Percentiles rank a stretch among this genome's conserved stretches.
Conservation (phyloP, 2,329 filamentous ascomycete genomes). For the Diaporthe australafricana region DNA sequence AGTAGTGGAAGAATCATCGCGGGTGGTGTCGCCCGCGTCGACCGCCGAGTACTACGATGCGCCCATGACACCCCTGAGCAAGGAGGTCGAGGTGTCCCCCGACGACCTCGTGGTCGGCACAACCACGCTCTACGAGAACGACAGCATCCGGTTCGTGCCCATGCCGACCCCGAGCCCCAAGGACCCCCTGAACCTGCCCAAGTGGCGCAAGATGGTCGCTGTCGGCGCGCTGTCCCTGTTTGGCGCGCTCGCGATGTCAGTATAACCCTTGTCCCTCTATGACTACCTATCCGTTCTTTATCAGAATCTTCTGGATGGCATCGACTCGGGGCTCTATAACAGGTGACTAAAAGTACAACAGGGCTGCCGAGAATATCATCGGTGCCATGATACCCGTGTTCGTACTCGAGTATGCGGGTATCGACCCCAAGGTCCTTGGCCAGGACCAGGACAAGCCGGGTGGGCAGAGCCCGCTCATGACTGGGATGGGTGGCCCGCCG, state of each 20-base stretch:
- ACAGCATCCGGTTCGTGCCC: conserved; percentile 41
- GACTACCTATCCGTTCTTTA: too few species aligned
- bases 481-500: conserved; percentile 43
- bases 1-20: not conserved
- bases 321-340: too few species aligned
- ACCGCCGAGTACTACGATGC: not conserved
- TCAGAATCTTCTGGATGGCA: too few species aligned
- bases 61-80: not conserved
- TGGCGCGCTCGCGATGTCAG: conserved; percentile 45
- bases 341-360: too few species aligned
- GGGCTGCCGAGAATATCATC: conserved; percentile 45
- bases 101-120: conserved; percentile 42
- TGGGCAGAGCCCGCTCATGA: conserved; percentile 38
- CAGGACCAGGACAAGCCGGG: conserved; percentile 40
- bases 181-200: conserved; percentile 39
- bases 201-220: conserved; percentile 39
- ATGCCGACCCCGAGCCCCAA: conserved; percentile 48
- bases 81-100: conserved; percentile 3
- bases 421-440: conserved; percentile 46
- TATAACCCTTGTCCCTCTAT: too few species aligned
- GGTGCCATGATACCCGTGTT: conserved; percentile 49
- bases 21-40: not conserved
- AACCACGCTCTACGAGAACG: conserved; percentile 41
- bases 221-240: conserved; percentile 38
- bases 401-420: conserved; percentile 49